Evolutionary conservation across 129 eudicot species (phyloP), one percentile per base, ranked within the genome.

Genomic region (Chrysanthemum lavandulifolium): DNA sequence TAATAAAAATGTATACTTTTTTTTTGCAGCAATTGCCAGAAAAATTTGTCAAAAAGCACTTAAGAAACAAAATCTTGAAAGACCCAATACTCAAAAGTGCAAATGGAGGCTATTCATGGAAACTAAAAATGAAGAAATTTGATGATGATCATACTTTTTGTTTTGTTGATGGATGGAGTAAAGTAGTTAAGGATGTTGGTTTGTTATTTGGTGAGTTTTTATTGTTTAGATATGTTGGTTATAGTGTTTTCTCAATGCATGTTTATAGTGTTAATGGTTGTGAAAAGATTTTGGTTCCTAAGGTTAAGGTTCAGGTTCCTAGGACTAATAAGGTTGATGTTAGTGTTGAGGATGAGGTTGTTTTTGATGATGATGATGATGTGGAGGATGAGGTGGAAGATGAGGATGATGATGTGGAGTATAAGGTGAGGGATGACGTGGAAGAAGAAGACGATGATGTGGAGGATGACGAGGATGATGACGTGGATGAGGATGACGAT

Each of bases 191-290:
- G 40, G 81, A 77, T 52, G 56, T 57, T 23, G 10, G n/a, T 1
- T 62, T 77, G 71, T 31, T 16, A 5, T 77, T 69, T 77, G 76
- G 65, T 36, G 65, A 77, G 70, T 77, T 77, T 61, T 48, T 77
- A 2, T 12, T 61, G 2, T 77, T 77, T 53, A 15, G 8, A 11
- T 54, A 61, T 13, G 65, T 70, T 62, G 71, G 71, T 77, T 10
- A 69, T 33, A 36, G 58, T 7, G 63, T 57, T n/a, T 77, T 77
- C 58, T 21, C 2, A 40, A 0, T 77, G 40, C 11, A 21, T 3
- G 15, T 77, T 5, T 77, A 69, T 16, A 43, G 58, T 43, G 71
- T 76, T 36, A 51, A 19, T 62, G 81, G 81, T 15, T 77, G 81
- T 52, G 58, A 69, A 69, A 70, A 13, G 25, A 3, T 7, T 14